Conservation (phyloP, 345 rosid species). For the Clausena lansium region DNA sequence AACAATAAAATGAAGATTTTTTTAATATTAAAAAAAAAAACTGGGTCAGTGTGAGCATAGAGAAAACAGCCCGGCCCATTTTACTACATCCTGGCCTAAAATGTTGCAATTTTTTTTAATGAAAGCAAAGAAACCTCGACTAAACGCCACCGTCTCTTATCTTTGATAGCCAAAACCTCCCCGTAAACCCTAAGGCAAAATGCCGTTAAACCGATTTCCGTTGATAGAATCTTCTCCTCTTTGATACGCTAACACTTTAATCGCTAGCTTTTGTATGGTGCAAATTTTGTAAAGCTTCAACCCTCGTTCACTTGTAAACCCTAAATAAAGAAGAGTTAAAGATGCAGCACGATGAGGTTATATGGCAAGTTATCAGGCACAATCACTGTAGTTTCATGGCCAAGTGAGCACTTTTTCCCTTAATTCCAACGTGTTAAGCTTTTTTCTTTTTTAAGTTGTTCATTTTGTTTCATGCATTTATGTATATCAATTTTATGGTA, state of each 20-base stretch:
- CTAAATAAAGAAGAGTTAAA: constrained; percentile 4
- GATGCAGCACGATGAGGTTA: constrained; percentile 98
- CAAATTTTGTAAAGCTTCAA: not conserved
- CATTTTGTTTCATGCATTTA: not conserved
- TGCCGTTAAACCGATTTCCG: not conserved
- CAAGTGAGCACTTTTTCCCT: constrained; percentile 42
- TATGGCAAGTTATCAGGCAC: constrained; percentile 97
- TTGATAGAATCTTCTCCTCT: not conserved
- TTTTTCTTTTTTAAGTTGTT: too few relatives aligned
- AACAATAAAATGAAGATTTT: too few relatives aligned
- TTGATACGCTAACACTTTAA: not conserved
- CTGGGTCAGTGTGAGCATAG: too few relatives aligned
- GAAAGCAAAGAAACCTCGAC: not conserved
- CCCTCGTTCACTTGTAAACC: not conserved
- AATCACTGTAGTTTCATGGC: constrained; percentile 97
- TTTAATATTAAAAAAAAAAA: too few relatives aligned
- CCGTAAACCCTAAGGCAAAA: constrained; percentile 9
- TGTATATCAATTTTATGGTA: not conserved
- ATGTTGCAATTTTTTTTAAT: too few relatives aligned
- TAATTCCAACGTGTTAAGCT: not conserved
- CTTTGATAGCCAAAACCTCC: not conserved
- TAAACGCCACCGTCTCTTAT: not conserved
- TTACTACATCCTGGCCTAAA: too few relatives aligned
- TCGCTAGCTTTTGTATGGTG: not conserved
- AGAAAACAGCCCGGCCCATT: too few relatives aligned